These are phyloP conservation scores for Diaporthe humulicola DNA, from an alignment of 2,329 filamentous ascomycete species.

Conservation along the genomic window DNA sequence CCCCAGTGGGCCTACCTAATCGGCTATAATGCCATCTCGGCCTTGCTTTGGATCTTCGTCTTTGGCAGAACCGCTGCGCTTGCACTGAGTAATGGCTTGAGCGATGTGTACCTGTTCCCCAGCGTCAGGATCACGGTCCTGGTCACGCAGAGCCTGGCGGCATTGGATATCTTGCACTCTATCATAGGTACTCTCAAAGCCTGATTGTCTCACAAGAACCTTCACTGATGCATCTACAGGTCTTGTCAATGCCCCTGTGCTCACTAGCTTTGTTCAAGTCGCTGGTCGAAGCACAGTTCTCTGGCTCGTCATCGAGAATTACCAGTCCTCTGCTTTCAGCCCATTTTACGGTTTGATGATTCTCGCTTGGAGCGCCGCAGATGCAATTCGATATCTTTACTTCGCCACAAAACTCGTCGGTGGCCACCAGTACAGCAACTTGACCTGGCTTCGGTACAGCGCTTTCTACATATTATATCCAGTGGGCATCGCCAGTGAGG, in stretches of 20 bases:
- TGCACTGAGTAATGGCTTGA: slow-evolving; percentile 19
- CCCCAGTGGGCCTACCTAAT: slow-evolving; percentile 41
- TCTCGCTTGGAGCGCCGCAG: slow-evolving; percentile 36
- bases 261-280: slow-evolving; percentile 37
- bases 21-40: slow-evolving; percentile 35
- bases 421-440: slow-evolving; percentile 35
- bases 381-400: slow-evolving; percentile 37
- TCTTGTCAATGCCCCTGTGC: slow-evolving; percentile 37
- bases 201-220: too few species aligned
- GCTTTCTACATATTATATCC: slow-evolving; percentile 39
- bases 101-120: slow-evolving; percentile 26
- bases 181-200: slow-evolving; percentile 16
- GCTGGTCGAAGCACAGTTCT: slow-evolving; percentile 37
- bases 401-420: slow-evolving; percentile 37
- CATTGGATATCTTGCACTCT: slow-evolving; percentile 34
- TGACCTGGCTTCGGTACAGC: slow-evolving; percentile 39
- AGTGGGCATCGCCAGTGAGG: slow-evolving; percentile 35
- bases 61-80: slow-evolving; percentile 23
- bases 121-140: slow-evolving; percentile 33
- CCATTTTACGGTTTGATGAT: slow-evolving; percentile 31
- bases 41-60: slow-evolving; percentile 34
- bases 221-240: slow-evolving; percentile 23
- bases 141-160: slow-evolving; percentile 35
- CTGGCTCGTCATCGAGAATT: slow-evolving; percentile 38
- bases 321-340: slow-evolving; percentile 27